A percentile compares a stretch with the other conserved stretches of the same genome.
phyloP scores from a whole-genome alignment of 352 stramenopile genomes.

The Phytophthora meadii region DNA sequence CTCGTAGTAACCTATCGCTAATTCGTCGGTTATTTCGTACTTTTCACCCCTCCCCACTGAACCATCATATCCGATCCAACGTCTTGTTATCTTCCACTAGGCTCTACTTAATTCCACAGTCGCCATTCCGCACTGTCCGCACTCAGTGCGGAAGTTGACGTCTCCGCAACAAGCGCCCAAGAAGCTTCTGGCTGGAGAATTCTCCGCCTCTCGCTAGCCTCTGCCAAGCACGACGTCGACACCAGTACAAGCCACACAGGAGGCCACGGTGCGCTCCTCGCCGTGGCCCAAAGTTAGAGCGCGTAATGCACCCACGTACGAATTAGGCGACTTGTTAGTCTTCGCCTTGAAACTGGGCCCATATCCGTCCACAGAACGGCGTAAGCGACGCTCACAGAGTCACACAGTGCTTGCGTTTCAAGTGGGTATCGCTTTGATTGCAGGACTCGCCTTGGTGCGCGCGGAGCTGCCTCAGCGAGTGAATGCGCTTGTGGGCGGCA shows the following conservation, averaged over 20 bases:
- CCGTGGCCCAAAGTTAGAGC: conserved; percentile 21
- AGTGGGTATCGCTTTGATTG: conserved; percentile 33
- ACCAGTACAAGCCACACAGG: not conserved
- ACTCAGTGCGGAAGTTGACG: conserved; percentile 33
- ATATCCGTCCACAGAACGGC: not conserved
- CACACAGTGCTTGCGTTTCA: conserved; percentile 41
- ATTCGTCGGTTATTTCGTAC: no score
- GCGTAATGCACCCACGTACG: conserved; percentile 35
- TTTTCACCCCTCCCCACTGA: no score
- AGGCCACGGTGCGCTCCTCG: conserved; percentile 1
- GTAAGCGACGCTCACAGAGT: conserved; percentile 25
- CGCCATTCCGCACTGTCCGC: no score
- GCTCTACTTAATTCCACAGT: no score
- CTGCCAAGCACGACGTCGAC: conserved; percentile 12
- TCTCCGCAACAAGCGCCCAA: conserved; percentile 2
- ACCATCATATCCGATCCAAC: no score
- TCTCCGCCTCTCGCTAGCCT: not conserved
- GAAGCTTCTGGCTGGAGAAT: not conserved
- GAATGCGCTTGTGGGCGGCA: conserved; percentile 56
- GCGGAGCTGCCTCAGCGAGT: conserved; percentile 46
- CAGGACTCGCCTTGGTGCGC: conserved; percentile 38
- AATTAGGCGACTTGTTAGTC: conserved; percentile 69
- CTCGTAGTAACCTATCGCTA: no score
- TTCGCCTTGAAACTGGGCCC: conserved; percentile 36
- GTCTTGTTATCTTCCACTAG: no score